A percentile compares a stretch with the other conserved stretches of the same genome.
Conservation (phyloP, 768 basidiomycete genomes). For the Dictyophora rubrovolvata region DNA sequence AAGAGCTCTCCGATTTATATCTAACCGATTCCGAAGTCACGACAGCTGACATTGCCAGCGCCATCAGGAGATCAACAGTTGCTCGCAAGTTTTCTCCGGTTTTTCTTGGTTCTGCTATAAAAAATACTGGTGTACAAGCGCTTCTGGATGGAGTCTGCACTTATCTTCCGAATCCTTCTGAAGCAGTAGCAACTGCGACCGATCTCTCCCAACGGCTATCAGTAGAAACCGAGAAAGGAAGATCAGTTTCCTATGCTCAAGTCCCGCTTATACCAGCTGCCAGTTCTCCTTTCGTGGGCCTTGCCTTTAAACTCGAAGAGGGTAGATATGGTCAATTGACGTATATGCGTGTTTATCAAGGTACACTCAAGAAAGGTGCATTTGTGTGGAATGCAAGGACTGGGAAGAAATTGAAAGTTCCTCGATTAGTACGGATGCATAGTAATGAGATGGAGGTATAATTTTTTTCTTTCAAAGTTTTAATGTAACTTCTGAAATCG, state of each 20-base stretch:
- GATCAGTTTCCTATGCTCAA: constrained; percentile 1
- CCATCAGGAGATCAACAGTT: constrained; percentile 84
- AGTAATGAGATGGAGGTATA: constrained; percentile 96
- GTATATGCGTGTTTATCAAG: constrained; percentile 97
- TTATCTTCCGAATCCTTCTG: constrained; percentile 87
- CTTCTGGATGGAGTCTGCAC: constrained; percentile 89
- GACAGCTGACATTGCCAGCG: constrained; percentile 62
- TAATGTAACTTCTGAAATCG: not conserved
- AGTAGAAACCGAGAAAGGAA: constrained; percentile 20
- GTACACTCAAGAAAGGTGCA: constrained; percentile 75
- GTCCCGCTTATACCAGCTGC: constrained; percentile 77
- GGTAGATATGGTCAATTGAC: constrained; percentile 95
- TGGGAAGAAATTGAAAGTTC: constrained; percentile 96
- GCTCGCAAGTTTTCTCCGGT: constrained; percentile 90
- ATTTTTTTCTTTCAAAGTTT: not conserved
- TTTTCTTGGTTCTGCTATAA: constrained; percentile 93
- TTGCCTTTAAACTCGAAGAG: constrained; percentile 98
- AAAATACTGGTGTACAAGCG: constrained; percentile 92
- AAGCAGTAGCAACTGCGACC: constrained; percentile 69
- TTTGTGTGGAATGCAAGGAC: constrained; percentile 87
- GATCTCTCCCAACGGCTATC: constrained; percentile 64
- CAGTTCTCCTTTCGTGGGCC: constrained; percentile 77
- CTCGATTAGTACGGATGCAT: constrained; percentile 94
- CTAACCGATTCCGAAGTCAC: constrained; percentile 74
- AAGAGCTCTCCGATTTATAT: constrained; percentile 85